Base-by-base conservation (phyloP, 805 yeast genomes). In the Isabelozyma gotoi region DNA sequence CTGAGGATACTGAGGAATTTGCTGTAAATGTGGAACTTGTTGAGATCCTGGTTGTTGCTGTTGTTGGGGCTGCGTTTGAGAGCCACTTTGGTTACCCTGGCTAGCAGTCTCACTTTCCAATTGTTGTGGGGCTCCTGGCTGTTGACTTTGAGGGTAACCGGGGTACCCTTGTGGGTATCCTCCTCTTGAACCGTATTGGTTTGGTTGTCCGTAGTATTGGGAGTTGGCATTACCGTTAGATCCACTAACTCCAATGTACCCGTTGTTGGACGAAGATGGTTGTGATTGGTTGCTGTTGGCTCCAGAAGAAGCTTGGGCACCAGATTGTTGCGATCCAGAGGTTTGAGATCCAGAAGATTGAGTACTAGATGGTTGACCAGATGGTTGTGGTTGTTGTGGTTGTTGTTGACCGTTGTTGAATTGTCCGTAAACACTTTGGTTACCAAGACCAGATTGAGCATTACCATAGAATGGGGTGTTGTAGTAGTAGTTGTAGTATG, bases 401-500 rank as follows among this genome's bases (percentile, higher is more conserved):
- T 34, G 36, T 17, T 19, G 21, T 20, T 19, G 39, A 33, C 39
- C 48, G 35, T 41, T 45, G 12, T 24, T 24, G 29, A 24, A 24
- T 24, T 24, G 29, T 19, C 55, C 55, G 42, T 51, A 57, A 29
- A 52, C 53, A 42, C 42, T 47, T 46, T 57, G 56, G 32, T 53
- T 60, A 10, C 61, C 65, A 46, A 60, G 53, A 19, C 59, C 55
- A 20, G 54, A 63, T 38, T 54, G 55, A 35, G 62, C 67, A 45
- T 61, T 58, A 16, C 65, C 68, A 51, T 68, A 71, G 54, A 62
- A 70, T 48, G 74, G 75, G 16, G 63, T 64, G 53, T 62, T 65
- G 54, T 67, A 67, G 57, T 67, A 71, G 57, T 69, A 58, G 59
- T 66, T 60, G 60, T 70, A 69, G 56, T 67, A 66, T 38, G 75